phyloP scores from a whole-genome alignment of 345 rosid genomes.

The Arabis alpina region DNA sequence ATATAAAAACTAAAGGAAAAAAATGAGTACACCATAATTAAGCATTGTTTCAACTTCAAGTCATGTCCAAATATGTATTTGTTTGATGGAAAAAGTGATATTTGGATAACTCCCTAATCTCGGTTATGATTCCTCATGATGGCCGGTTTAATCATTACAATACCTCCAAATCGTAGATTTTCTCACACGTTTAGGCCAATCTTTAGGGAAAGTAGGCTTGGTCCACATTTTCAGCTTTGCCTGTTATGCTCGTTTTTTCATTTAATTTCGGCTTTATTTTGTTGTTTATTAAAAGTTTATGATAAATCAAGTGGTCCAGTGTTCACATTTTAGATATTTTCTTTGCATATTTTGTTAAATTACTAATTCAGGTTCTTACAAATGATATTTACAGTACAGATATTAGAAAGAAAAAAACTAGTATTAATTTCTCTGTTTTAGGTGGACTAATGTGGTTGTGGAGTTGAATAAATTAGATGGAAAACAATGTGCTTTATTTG shows the following conservation, averaged over 20 bases:
- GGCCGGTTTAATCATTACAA: conserved; percentile 1
- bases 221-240: conserved; percentile 11
- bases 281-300: conserved; percentile 4
- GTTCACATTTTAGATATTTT: conserved; percentile 10
- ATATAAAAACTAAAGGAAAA: conserved; percentile 17
- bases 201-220: conserved; percentile 24
- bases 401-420: not conserved
- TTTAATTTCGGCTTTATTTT: conserved; percentile 8
- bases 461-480: not conserved
- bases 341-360: conserved; percentile 3
- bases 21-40: not conserved
- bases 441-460: not conserved
- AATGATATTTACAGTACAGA: conserved; percentile 2
- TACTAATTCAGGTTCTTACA: not conserved
- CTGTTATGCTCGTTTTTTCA: conserved; percentile 27
- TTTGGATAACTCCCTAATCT: not conserved
- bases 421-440: not conserved
- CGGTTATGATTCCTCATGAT: not conserved
- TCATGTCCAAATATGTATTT: not conserved
- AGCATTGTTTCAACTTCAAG: not conserved
- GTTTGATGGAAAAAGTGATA: not conserved
- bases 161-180: conserved; percentile 7
- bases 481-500: not conserved
- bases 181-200: conserved; percentile 11
- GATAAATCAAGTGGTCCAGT: not conserved